Conservation (phyloP, 2,329 filamentous ascomycete genomes). For the Botrytis galanthina region DNA sequence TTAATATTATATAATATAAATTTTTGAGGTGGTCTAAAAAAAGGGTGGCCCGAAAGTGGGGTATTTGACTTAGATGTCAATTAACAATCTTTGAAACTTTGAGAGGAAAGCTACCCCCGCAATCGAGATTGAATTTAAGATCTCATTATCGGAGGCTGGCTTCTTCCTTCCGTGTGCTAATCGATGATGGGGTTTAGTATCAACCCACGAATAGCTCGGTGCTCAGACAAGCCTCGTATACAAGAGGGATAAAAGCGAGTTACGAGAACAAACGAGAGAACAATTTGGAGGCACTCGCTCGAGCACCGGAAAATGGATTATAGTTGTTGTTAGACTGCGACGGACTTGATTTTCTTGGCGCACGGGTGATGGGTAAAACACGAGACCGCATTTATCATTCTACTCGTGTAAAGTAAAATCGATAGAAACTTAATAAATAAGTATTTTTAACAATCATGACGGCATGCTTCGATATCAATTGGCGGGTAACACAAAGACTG, state of each 20-base stretch:
- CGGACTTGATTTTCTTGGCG: neutral
- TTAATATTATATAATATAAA: no score
- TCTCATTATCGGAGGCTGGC: neutral
- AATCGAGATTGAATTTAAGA: neutral
- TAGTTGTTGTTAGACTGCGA: neutral
- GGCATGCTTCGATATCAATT: neutral
- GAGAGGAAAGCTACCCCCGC: neutral
- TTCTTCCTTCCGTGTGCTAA: neutral
- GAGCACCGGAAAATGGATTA: neutral
- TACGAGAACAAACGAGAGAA: neutral
- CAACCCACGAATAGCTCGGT: neutral
- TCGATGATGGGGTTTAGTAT: neutral
- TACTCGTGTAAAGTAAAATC: neutral
- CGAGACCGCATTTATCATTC: neutral
- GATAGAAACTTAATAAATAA: neutral
- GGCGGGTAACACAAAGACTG: neutral
- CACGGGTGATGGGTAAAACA: neutral
- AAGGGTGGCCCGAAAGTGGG: no score
- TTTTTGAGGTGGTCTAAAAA: no score
- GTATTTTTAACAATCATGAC: neutral
- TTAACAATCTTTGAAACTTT: neutral
- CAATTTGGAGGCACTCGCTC: neutral
- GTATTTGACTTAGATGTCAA: no score
- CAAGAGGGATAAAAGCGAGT: neutral
- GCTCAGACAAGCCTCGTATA: neutral